Percentiles rank a stretch among this genome's conserved stretches.
Conservation (phyloP, 257 asterid genomes). For the Lavandula angustifolia region DNA sequence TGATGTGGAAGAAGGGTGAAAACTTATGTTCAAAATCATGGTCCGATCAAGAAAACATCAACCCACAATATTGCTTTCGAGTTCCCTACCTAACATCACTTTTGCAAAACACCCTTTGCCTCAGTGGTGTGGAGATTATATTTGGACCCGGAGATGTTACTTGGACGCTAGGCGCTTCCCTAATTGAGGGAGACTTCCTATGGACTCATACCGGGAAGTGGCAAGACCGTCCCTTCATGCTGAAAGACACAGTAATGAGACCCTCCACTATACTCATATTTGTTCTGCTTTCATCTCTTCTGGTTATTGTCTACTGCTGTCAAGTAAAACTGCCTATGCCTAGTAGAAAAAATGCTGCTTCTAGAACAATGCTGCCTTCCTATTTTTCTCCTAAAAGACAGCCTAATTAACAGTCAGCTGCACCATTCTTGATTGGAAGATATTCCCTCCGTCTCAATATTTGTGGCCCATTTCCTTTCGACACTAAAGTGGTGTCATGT, state of each 20-base stretch:
- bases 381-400: slow-evolving; percentile 43
- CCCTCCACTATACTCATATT: slow-evolving; percentile 53
- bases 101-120: slow-evolving; percentile 63
- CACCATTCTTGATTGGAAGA: slow-evolving; percentile 26
- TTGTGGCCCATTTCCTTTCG: too few relatives aligned
- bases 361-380: slow-evolving; percentile 56
- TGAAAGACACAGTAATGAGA: slow-evolving; percentile 32
- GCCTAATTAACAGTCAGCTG: slow-evolving; percentile 27
- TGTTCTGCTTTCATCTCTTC: slow-evolving; percentile 43
- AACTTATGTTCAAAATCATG: slow-evolving; percentile 48
- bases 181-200: slow-evolving; percentile 60
- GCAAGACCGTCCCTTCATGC: slow-evolving; percentile 25
- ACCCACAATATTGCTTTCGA: slow-evolving; percentile 56
- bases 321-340: slow-evolving; percentile 68
- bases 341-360: slow-evolving; percentile 42
- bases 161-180: slow-evolving; percentile 84
- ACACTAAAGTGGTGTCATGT: too few relatives aligned
- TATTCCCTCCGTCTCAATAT: too few relatives aligned
- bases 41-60: slow-evolving; percentile 38
- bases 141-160: slow-evolving; percentile 81
- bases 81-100: slow-evolving; percentile 67
- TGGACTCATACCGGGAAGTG: slow-evolving; percentile 43
- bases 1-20: slow-evolving; percentile 54
- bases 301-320: slow-evolving; percentile 50
- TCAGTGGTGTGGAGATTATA: slow-evolving; percentile 51